Conservation (phyloP, 495 filamentous ascomycete species). For the Tuber umbilicatum region DNA sequence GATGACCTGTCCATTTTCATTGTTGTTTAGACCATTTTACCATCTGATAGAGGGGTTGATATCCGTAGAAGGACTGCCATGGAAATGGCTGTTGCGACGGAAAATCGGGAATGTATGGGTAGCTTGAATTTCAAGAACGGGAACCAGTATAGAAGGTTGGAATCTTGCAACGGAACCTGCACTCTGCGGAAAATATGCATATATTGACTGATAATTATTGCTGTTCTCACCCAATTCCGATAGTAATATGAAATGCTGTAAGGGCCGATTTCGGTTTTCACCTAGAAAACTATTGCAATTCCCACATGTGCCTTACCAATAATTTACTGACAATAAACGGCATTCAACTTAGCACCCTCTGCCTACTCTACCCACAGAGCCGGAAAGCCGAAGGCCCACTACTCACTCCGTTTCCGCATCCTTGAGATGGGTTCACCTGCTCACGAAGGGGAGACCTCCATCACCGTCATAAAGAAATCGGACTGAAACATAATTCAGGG, state of each 20-base stretch:
- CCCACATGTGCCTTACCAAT: no score
- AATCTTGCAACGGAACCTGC: no score
- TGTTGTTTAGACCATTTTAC: not conserved
- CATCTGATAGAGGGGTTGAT: no score
- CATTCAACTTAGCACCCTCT: no score
- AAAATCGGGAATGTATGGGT: not conserved
- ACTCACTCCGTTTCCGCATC: not conserved
- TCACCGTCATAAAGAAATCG: not conserved
- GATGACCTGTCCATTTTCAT: not conserved
- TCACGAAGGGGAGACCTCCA: not conserved
- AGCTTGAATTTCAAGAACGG: not conserved
- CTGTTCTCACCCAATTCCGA: not conserved
- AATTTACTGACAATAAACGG: not conserved
- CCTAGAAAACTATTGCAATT: not conserved
- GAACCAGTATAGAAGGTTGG: no score
- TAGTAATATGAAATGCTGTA: not conserved
- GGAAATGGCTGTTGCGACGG: not conserved
- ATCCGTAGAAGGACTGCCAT: not conserved
- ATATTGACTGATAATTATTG: not conserved
- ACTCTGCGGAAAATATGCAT: not conserved
- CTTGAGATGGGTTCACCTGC: not conserved
- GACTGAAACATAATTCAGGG: not conserved
- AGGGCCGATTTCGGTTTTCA: not conserved
- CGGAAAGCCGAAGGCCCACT: not conserved
- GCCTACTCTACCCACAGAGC: not conserved